A percentile compares a stretch with the other conserved stretches of the same genome.
Conservation (phyloP, 2,329 filamentous ascomycete genomes). For the Thielaviopsis populi region DNA sequence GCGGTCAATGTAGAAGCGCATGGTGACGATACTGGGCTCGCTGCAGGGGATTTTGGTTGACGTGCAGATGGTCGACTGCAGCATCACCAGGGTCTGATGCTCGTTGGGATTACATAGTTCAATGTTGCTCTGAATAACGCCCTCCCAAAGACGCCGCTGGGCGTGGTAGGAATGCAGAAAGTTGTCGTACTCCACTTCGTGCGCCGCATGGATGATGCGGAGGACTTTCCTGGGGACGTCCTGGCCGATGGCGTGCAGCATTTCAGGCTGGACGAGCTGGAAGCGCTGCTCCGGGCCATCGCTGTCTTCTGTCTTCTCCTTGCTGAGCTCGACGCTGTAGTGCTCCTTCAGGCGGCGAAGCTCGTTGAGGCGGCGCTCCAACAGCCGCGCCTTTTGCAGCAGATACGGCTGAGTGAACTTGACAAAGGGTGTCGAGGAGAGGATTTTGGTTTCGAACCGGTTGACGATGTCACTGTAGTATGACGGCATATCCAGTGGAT, state of each 20-base stretch:
- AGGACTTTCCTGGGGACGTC: conserved; percentile 74
- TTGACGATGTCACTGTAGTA: conserved; percentile 93
- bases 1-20: conserved; percentile 91
- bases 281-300: conserved; percentile 61
- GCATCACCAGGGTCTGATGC: conserved; percentile 88
- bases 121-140: conserved; percentile 74
- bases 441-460: conserved; percentile 79
- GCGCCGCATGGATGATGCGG: conserved; percentile 85
- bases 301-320: conserved; percentile 27
- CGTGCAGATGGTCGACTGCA: conserved; percentile 89
- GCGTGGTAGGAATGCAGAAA: conserved; percentile 86
- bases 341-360: conserved; percentile 73
- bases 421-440: conserved; percentile 92
- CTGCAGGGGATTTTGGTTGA: conserved; percentile 84
- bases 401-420: conserved; percentile 90
- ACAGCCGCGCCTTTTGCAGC: conserved; percentile 78
- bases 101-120: conserved; percentile 89
- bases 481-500: conserved; percentile 57
- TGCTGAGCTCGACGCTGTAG: conserved; percentile 14
- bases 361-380: conserved; percentile 71
- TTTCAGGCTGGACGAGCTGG: conserved; percentile 82
- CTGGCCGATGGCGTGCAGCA: conserved; percentile 75
- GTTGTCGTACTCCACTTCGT: conserved; percentile 94
- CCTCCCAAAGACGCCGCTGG: conserved; percentile 91
- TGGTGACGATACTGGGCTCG: conserved; percentile 75